Evolutionary conservation across 805 yeast genomes (phyloP).

Genomic region (Saccharomycopsis vini): DNA sequence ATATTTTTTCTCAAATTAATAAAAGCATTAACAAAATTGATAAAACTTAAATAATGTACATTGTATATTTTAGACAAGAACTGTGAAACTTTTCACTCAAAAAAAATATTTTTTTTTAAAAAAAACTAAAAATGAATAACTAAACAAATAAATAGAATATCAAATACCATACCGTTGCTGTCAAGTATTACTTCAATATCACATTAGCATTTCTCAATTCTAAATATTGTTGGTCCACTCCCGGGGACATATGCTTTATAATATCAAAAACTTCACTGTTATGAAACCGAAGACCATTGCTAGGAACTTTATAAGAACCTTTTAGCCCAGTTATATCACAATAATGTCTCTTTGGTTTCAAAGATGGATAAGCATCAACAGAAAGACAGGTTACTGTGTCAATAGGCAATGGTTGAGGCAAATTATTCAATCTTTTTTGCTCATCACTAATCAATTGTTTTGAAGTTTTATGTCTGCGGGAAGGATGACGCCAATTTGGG

Average conservation of each 20-base stretch:
- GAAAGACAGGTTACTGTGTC: constrained; percentile 59
- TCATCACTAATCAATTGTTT: constrained; percentile 75
- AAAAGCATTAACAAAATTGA: too few relatives aligned
- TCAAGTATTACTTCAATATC: constrained; percentile 50
- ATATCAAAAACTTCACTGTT: constrained; percentile 76
- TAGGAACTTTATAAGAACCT: constrained; percentile 67
- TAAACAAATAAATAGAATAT: too few relatives aligned
- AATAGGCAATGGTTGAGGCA: constrained; percentile 7
- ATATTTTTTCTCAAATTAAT: too few relatives aligned
- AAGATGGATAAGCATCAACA: constrained; percentile 79
- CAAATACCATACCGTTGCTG: too few relatives aligned
- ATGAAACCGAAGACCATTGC: constrained; percentile 67
- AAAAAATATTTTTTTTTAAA: too few relatives aligned
- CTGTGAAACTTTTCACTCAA: too few relatives aligned
- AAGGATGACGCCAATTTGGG: constrained; percentile 40
- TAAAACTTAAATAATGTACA: too few relatives aligned
- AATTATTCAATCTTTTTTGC: constrained; percentile 45
- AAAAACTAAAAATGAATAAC: too few relatives aligned
- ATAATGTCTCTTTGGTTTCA: constrained; percentile 71
- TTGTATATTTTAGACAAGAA: too few relatives aligned
- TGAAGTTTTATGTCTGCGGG: constrained; percentile 61
- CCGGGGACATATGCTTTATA: constrained; percentile 69
- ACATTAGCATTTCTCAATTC: constrained; percentile 84
- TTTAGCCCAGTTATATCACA: constrained; percentile 91
- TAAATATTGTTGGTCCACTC: constrained; percentile 87